A percentile compares a stretch with the other conserved stretches of the same genome.
Conservation (phyloP, 208 protist species). For the Crithidia sp. region DNA sequence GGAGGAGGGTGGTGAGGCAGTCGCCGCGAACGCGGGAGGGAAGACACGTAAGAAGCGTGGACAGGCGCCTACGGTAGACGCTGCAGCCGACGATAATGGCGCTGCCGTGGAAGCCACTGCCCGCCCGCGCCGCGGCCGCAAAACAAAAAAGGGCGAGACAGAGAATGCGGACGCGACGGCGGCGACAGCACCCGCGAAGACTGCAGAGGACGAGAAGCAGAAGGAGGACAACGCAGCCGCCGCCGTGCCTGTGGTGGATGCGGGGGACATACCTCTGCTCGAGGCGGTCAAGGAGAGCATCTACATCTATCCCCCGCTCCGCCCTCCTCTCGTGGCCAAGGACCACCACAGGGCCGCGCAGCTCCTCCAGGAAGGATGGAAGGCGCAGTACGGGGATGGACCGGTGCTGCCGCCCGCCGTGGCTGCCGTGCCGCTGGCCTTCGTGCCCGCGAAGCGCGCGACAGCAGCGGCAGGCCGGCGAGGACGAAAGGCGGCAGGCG, state of each 20-base stretch:
- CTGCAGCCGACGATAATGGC: too few relatives aligned
- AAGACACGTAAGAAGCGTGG: conserved; percentile 33
- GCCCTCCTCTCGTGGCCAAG: conserved; percentile 50
- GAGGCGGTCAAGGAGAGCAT: conserved; percentile 21
- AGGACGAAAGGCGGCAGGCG: neutral
- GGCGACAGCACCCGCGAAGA: too few relatives aligned
- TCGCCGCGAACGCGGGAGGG: neutral
- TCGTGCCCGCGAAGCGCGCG: conserved; percentile 31
- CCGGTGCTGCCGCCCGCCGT: conserved; percentile 44
- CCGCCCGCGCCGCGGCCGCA: conserved; percentile 7
- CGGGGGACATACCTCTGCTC: neutral
- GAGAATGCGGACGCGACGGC: neutral
- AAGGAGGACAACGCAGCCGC: neutral
- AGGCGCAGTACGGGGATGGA: conserved; percentile 35
- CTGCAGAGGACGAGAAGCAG: too few relatives aligned
- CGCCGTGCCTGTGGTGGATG: neutral
- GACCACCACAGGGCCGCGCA: conserved; percentile 54
- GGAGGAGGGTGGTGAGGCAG: conserved; percentile 2
- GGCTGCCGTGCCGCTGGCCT: conserved; percentile 41
- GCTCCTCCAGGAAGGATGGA: conserved; percentile 46
- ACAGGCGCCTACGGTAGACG: neutral
- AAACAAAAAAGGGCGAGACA: neutral
- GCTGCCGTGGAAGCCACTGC: neutral
- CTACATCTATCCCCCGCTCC: conserved; percentile 58
- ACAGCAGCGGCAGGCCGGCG: neutral